These are phyloP conservation scores for Alternaria gaisen DNA, from an alignment of 2,329 filamentous ascomycete species.

Conservation along the genomic window DNA sequence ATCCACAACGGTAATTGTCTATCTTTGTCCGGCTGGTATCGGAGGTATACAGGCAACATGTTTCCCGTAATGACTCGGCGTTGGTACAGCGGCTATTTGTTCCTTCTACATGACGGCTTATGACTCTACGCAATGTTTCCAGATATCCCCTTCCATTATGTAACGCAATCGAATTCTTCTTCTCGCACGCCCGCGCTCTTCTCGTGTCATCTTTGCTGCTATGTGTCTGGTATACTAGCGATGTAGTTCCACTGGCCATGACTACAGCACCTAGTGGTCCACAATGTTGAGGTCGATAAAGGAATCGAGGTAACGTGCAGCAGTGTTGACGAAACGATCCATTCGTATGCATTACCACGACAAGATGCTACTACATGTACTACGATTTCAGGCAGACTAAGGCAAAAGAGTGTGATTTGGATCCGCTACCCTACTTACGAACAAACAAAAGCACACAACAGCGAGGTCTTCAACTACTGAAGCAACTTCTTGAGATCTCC, in stretches of 20 bases:
- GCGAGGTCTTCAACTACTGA: background rate
- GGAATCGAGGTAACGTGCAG: too few species aligned
- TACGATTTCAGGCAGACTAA: background rate
- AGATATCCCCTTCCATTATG: conserved; percentile 11
- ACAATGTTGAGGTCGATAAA: too few species aligned
- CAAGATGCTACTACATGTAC: background rate
- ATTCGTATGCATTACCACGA: background rate
- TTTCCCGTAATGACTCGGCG: background rate
- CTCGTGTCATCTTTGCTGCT: background rate
- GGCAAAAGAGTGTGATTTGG: background rate
- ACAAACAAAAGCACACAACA: background rate
- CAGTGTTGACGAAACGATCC: background rate
- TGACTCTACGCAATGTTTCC: conserved; percentile 6
- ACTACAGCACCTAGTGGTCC: background rate
- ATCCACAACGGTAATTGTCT: background rate
- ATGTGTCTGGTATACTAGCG: background rate
- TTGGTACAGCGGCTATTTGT: background rate
- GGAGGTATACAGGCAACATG: background rate
- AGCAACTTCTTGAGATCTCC: background rate
- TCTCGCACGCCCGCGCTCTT: background rate
- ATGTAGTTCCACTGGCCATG: background rate
- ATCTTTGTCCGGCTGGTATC: background rate
- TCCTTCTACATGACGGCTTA: background rate
- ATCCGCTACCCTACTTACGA: background rate
- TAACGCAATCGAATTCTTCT: conserved; percentile 11